Evolutionary conservation across 176 grass and related monocot species (phyloP).

Genomic region (Ensete glaucum): DNA sequence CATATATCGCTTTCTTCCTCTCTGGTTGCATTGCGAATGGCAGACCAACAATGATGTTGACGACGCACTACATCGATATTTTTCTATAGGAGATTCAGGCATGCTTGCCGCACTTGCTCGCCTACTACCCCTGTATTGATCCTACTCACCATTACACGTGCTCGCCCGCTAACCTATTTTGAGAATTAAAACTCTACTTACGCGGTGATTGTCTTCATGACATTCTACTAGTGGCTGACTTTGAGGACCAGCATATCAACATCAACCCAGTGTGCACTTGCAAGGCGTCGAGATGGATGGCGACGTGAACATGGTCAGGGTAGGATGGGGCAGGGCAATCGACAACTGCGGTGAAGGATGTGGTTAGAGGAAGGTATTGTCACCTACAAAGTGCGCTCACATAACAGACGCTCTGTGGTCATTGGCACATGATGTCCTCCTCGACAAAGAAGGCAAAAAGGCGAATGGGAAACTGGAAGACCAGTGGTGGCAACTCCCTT

Average conservation of each 20-base stretch:
- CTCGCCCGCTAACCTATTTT: no score
- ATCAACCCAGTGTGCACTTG: slow-evolving; percentile 21
- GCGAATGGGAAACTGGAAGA: no score
- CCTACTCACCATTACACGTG: no score
- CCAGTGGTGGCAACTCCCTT: not conserved
- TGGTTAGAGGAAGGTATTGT: no score
- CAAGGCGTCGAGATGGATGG: slow-evolving; percentile 28
- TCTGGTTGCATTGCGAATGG: no score
- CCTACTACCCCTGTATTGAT: not conserved
- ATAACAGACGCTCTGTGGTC: no score
- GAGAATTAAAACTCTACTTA: not conserved
- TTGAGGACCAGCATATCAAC: slow-evolving; percentile 35
- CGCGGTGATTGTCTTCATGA: slow-evolving; percentile 27
- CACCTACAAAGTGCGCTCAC: no score
- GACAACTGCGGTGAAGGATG: slow-evolving; percentile 12
- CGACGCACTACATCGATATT: accelerated
- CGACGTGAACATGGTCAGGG: not conserved
- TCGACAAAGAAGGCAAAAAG: no score
- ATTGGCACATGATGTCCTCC: no score
- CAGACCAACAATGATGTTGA: accelerated
- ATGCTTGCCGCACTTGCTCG: no score
- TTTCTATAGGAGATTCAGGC: no score
- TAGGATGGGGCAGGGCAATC: slow-evolving; percentile 11
- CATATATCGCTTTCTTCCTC: no score
- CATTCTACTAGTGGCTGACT: slow-evolving; percentile 35